These are phyloP conservation scores for Podaxis sp. DNA, from an alignment of 768 basidiomycete genomes.

Conservation along the genomic window DNA sequence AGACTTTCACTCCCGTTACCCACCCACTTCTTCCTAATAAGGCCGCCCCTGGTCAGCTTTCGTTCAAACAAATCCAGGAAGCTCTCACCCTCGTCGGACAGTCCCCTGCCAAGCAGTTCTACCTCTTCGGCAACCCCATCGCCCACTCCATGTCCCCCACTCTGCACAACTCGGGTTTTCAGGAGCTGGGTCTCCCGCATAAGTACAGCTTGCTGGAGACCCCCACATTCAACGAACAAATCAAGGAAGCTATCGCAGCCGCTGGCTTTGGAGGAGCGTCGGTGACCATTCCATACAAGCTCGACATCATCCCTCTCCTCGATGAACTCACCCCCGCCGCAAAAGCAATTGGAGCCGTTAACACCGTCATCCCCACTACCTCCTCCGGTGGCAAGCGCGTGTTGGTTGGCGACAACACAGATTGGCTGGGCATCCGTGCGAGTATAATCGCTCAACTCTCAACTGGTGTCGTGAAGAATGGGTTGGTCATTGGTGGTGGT, in stretches of 20 bases:
- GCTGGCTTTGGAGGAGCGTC: conserved; percentile 92
- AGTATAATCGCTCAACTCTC: conserved; percentile 46
- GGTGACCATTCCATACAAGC: conserved; percentile 95
- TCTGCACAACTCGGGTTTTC: conserved; percentile 88
- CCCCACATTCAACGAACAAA: conserved; percentile 56
- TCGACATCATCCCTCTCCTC: conserved; percentile 83
- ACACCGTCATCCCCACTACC: conserved; percentile 74
- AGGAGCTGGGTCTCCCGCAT: conserved; percentile 81
- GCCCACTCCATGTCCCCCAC: conserved; percentile 88
- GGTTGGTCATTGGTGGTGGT: conserved; percentile 91
- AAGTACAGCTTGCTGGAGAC: conserved; percentile 81
- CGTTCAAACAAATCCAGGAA: conserved; percentile 81
- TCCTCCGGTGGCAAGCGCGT: conserved; percentile 24
- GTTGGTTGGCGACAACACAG: conserved; percentile 94
- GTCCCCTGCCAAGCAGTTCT: conserved; percentile 72
- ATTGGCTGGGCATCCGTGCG: conserved; percentile 86
- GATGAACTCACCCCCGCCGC: conserved; percentile 82
- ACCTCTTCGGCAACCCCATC: conserved; percentile 89
- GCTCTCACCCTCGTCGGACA: conserved; percentile 82
- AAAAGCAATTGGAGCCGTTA: conserved; percentile 88
- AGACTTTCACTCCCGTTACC: conserved; percentile 85
- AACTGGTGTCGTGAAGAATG: conserved; percentile 42
- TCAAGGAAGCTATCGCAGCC: conserved; percentile 60
- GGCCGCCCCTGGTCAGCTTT: conserved; percentile 93
- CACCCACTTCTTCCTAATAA: conserved; percentile 83